A percentile compares a stretch with the other conserved stretches of the same genome.
Evolutionary conservation across 192 early-diverging fungal genomes (phyloP).

Genomic region (Coemansia sp.): DNA sequence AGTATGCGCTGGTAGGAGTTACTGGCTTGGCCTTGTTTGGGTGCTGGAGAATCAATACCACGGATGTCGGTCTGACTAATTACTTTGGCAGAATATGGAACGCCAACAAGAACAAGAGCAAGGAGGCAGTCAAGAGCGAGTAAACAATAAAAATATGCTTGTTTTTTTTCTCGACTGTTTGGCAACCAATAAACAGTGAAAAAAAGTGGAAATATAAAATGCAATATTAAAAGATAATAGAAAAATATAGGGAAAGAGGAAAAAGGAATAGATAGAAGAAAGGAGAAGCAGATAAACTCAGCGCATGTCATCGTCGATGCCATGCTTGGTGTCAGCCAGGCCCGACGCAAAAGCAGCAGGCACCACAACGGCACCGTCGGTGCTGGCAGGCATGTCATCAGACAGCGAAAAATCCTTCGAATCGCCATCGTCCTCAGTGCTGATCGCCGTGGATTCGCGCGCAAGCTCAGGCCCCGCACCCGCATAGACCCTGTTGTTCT

Average conservation of each 20-base stretch:
- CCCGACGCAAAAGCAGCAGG: background rate
- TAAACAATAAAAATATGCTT: background rate
- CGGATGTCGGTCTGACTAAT: constrained; percentile 92
- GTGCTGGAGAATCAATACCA: constrained; percentile 93
- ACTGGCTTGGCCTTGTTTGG: constrained; percentile 80
- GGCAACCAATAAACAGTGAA: no score
- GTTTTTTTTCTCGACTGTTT: no score
- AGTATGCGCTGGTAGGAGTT: constrained; percentile 64
- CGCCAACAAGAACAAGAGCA: constrained; percentile 52
- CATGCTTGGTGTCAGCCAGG: background rate
- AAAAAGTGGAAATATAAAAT: background rate
- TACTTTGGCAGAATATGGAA: constrained; percentile 82
- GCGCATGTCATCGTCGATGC: background rate
- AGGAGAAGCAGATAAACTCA: background rate
- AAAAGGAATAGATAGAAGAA: constrained; percentile 2
- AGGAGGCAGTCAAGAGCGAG: background rate
- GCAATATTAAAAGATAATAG: background rate
- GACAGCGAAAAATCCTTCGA: background rate
- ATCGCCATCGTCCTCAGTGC: background rate
- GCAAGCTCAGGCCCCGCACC: background rate
- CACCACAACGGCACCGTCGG: background rate
- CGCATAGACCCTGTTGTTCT: background rate
- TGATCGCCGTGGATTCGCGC: no score
- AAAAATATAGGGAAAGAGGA: constrained; percentile 2
- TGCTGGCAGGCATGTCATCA: background rate